These are phyloP conservation scores for Boletus coccyginus DNA, from an alignment of 768 basidiomycete species.

Conservation along the genomic window DNA sequence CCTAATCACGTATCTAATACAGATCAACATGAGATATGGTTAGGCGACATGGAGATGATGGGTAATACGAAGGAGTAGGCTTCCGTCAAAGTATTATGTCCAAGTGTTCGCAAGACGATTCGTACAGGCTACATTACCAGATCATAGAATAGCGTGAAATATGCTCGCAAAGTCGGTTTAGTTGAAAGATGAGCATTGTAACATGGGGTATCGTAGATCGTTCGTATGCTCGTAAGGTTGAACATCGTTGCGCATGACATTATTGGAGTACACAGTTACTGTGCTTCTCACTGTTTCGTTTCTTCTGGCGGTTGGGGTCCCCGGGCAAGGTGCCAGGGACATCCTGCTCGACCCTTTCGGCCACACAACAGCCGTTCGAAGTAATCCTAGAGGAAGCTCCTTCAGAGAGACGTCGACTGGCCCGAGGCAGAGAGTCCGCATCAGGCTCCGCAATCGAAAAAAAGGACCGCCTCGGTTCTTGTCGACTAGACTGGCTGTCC, in stretches of 20 bases:
- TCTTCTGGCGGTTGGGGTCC: conserved; percentile 26
- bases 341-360: conserved; percentile 9
- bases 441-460: conserved; percentile 33
- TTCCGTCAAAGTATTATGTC: conserved; percentile 5
- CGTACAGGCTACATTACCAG: conserved; percentile 17
- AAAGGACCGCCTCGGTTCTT: conserved; percentile 36
- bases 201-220: background rate
- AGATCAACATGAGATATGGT: conserved; percentile 1
- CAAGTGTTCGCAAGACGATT: conserved; percentile 7
- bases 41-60: background rate
- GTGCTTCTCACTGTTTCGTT: conserved; percentile 27
- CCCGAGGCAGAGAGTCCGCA: conserved; percentile 16
- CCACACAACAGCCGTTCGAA: conserved; percentile 5
- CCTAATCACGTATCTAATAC: conserved; percentile 14
- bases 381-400: conserved; percentile 15
- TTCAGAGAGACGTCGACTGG: conserved; percentile 20
- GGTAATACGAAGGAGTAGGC: background rate
- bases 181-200: background rate
- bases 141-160: conserved; percentile 15
- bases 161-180: background rate
- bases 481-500: conserved; percentile 42
- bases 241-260: background rate
- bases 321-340: conserved; percentile 3
- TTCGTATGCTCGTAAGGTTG: conserved; percentile 2
- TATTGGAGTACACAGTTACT: conserved; percentile 28